Conservation (phyloP, 106 monocot species). For the Apostasia shenzhenica region DNA sequence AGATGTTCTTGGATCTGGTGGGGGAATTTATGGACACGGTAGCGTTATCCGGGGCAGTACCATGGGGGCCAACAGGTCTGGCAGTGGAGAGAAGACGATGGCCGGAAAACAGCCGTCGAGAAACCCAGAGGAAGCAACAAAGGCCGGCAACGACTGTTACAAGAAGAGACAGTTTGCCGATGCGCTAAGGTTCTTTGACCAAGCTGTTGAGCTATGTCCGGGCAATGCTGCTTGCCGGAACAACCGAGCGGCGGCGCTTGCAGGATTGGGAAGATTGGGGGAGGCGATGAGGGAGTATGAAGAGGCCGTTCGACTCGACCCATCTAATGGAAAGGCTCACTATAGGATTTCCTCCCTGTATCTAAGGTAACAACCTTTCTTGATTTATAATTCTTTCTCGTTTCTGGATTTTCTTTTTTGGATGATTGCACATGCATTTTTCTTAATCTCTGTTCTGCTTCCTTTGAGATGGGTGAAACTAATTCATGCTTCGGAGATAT, state of each 20-base stretch:
- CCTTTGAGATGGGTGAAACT: background rate
- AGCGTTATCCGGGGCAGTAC: slow-evolving; percentile 59
- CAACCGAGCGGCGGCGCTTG: slow-evolving; percentile 72
- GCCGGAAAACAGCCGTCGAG: slow-evolving; percentile 5
- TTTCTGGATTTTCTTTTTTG: background rate
- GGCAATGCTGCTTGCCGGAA: slow-evolving; percentile 52
- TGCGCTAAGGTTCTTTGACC: slow-evolving; percentile 54
- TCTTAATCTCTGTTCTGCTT: background rate
- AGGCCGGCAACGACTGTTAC: slow-evolving; percentile 63
- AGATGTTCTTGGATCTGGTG: slow-evolving; percentile 73
- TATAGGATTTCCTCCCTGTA: slow-evolving; percentile 34
- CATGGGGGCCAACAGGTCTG: background rate
- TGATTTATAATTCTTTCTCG: background rate
- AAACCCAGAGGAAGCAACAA: slow-evolving; percentile 55
- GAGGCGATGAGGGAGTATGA: slow-evolving; percentile 66
- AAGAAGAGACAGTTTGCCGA: slow-evolving; percentile 51
- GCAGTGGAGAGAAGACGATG: background rate
- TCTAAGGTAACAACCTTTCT: slow-evolving; percentile 35
- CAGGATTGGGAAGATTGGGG: slow-evolving; percentile 40
- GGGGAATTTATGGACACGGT: slow-evolving; percentile 75
- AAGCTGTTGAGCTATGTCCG: slow-evolving; percentile 48
- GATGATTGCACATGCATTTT: background rate
- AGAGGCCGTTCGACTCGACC: slow-evolving; percentile 54
- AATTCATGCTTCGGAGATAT: background rate
- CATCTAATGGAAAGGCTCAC: slow-evolving; percentile 35